Conservation (phyloP, 2,329 filamentous ascomycete genomes). For the Monascus ruber region DNA sequence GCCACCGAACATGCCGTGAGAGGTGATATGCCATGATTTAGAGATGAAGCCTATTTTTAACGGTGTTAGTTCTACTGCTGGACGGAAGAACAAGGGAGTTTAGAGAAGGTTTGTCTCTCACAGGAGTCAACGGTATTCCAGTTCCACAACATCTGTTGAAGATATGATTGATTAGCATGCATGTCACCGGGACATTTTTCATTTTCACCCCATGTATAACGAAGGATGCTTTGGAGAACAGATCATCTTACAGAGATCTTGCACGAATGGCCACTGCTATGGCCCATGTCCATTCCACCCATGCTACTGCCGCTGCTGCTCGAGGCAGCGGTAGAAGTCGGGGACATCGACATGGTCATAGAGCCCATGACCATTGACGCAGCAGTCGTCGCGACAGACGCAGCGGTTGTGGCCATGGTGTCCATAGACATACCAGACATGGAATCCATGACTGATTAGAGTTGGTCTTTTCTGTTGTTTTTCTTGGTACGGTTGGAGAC, state of each 20-base stretch:
- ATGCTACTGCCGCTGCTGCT: conserved; percentile 3
- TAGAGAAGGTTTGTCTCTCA: conserved; percentile 5
- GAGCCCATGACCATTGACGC: conserved; percentile 1
- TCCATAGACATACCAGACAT: conserved; percentile 1
- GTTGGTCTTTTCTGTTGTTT: too few species aligned
- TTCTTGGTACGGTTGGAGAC: too few species aligned
- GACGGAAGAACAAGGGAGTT: not conserved
- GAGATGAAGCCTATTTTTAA: conserved; percentile 52
- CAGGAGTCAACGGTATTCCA: conserved; percentile 61
- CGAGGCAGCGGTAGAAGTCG: conserved; percentile 1
- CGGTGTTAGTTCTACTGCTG: not conserved
- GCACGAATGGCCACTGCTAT: too few species aligned
- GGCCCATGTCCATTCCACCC: conserved; percentile 13
- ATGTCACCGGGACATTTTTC: too few species aligned
- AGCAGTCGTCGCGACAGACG: not conserved
- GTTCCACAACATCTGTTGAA: conserved; percentile 63
- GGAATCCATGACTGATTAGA: not conserved
- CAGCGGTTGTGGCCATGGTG: conserved; percentile 1
- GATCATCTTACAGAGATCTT: conserved; percentile 16
- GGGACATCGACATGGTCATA: conserved; percentile 4
- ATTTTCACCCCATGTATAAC: too few species aligned
- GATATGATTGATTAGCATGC: too few species aligned
- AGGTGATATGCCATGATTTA: conserved; percentile 57
- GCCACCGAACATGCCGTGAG: conserved; percentile 61
- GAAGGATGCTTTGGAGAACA: too few species aligned